Evolutionary conservation across 2,329 filamentous ascomycete genomes (phyloP), one percentile per base, ranked within the genome.

Genomic region (Aspergillus fumigatus): DNA sequence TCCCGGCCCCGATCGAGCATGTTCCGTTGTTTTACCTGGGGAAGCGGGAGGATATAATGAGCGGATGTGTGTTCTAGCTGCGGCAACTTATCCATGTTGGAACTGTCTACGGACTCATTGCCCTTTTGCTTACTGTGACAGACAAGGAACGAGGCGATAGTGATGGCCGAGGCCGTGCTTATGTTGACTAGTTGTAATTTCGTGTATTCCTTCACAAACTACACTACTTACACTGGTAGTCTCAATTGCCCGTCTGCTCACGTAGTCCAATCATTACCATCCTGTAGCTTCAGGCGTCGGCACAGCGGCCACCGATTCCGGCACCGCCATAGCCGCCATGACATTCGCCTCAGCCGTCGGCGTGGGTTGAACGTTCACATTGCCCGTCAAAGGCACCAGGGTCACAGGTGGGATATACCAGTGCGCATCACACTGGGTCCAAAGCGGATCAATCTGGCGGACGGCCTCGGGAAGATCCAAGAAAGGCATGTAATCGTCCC

Each of bases 31-130:
- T 67, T 86, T 87, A 90, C 74, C 78, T 82, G 63, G 90, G 79
- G 50, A 86, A 77, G 74, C 82, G 84, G 81, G 70, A 88, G 86
- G 75, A 83, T 87, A 73, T 89, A 84, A 61, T 90, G 81, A 60
- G 89, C 88, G 56, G 64, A 0, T 19, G 56, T 9, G 57, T 66
- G 1, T 65, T 65, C 23, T 58, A 50, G 29, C 14, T 6, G 4
- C 29, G 11, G 11, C 29, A 14, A 32, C 11, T 32, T 14, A 14
- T 14, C 6, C 4, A 14, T 6, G 11, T 17, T 1, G 14, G 4
- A 32, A 1, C 1, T 32, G 32, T 14, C 32, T 35, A 35, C 5
- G 11, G 14, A 17, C 11, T 35, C 32, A 35, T 35, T 11, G 5
- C 32, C 29, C 29, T 17, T 17, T 14, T 35, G 14, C 32, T 35